Percentiles rank a stretch among this genome's conserved stretches.
Conservation (phyloP, 1,139 yeast species). For the Petasospora rhodanensis region DNA sequence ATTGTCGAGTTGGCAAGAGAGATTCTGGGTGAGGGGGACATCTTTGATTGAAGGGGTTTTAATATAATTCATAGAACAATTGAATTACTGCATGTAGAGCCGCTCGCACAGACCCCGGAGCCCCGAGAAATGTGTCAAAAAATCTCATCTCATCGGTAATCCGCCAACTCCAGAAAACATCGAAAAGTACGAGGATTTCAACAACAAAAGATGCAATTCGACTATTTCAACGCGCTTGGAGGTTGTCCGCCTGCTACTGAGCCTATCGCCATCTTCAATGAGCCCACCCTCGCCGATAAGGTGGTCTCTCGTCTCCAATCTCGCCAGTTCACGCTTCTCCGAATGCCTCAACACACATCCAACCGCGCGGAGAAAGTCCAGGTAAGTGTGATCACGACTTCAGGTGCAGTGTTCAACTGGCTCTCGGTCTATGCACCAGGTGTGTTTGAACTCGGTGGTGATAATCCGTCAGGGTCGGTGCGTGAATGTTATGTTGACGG, state of each 20-base stretch:
- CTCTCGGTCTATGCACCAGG: conserved; percentile 13
- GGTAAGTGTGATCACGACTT: conserved; percentile 6
- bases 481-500: conserved; percentile 1
- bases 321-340: neutral
- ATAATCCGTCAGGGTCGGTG: neutral
- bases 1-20: conserved; percentile 36
- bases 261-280: conserved; percentile 2
- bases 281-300: conserved; percentile 5
- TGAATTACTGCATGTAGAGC: neutral
- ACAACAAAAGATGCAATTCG: no score
- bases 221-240: no score
- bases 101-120: neutral
- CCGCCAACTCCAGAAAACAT: no score
- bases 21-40: conserved; percentile 40
- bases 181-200: no score
- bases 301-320: conserved; percentile 1
- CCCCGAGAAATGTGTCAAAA: no score
- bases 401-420: conserved; percentile 1
- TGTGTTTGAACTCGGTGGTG: no score
- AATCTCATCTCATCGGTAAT: no score
- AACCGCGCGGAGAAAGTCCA: neutral
- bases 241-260: no score
- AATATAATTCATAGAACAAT: neutral
- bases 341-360: neutral
- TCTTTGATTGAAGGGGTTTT: conserved; percentile 7